Conservation (phyloP, 495 filamentous ascomycete genomes). For the Lasiosphaeris hirsuta region DNA sequence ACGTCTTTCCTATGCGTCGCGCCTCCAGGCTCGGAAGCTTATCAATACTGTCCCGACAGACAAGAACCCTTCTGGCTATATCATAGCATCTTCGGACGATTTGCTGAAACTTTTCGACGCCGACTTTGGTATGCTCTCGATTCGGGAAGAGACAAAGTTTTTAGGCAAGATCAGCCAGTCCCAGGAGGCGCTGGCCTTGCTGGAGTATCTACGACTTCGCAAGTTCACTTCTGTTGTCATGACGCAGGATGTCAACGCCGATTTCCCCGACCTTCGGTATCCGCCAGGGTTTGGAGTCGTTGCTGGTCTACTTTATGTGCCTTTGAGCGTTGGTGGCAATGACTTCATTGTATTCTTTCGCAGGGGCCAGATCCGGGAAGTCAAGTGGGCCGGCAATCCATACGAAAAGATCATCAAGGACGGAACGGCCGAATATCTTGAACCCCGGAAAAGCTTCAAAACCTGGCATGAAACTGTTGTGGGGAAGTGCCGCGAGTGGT, state of each 20-base stretch:
- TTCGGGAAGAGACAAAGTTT: slow-evolving; percentile 84
- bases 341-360: slow-evolving; percentile 96
- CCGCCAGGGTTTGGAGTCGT: slow-evolving; percentile 74
- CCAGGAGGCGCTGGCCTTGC: slow-evolving; percentile 80
- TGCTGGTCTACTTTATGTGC: slow-evolving; percentile 80
- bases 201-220: slow-evolving; percentile 81
- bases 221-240: slow-evolving; percentile 72
- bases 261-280: slow-evolving; percentile 83
- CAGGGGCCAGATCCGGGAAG: slow-evolving; percentile 70
- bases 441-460: slow-evolving; percentile 74
- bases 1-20: slow-evolving; percentile 79
- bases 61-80: slow-evolving; percentile 85
- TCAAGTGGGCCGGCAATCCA: slow-evolving; percentile 92
- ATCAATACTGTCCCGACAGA: slow-evolving; percentile 77
- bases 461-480: slow-evolving; percentile 73
- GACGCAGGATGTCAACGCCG: slow-evolving; percentile 70
- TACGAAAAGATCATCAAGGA: slow-evolving; percentile 73
- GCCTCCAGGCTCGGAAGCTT: slow-evolving; percentile 76
- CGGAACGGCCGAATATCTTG: slow-evolving; percentile 66
- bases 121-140: slow-evolving; percentile 83
- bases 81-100: slow-evolving; percentile 87
- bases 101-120: slow-evolving; percentile 82
- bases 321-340: slow-evolving; percentile 67
- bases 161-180: slow-evolving; percentile 70
- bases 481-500: slow-evolving; percentile 73